These are phyloP conservation scores for Picochlorum costavermella DNA, from an alignment of 139 green algal species.

Conservation along the genomic window DNA sequence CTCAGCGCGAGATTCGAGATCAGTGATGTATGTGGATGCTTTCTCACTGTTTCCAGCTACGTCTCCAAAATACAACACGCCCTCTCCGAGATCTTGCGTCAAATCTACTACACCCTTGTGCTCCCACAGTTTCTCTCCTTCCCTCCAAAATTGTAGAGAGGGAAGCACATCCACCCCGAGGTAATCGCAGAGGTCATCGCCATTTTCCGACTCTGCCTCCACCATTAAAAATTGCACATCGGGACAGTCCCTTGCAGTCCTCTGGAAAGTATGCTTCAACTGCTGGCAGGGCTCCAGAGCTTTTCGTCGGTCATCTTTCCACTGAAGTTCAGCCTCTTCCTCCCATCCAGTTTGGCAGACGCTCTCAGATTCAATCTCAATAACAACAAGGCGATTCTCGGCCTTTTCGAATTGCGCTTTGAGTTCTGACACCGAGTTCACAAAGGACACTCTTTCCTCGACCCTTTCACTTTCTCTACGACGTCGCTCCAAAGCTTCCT, in stretches of 20 bases:
- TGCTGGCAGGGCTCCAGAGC: constrained; percentile 43
- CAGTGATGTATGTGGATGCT: constrained; percentile 42
- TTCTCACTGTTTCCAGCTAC: constrained; percentile 40
- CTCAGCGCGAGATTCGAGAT: constrained; percentile 40
- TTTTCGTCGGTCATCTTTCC: constrained; percentile 55
- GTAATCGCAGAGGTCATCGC: constrained; percentile 39
- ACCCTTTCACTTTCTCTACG: constrained; percentile 50
- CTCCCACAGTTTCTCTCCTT: constrained; percentile 65
- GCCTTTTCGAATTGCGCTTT: constrained; percentile 36
- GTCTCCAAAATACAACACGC: constrained; percentile 61
- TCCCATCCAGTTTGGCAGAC: constrained; percentile 65
- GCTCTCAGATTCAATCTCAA: constrained; percentile 56
- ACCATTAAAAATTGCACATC: constrained; percentile 63
- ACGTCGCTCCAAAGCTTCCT: constrained; percentile 49
- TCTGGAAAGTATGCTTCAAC: constrained; percentile 65
- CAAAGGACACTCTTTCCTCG: constrained; percentile 47
- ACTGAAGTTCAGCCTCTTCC: constrained; percentile 73
- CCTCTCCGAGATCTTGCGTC: constrained; percentile 56
- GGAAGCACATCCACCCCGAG: constrained; percentile 65
- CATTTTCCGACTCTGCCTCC: constrained; percentile 45
- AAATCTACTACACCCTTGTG: constrained; percentile 51
- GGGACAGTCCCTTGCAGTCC: constrained; percentile 63
- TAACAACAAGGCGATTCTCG: constrained; percentile 56
- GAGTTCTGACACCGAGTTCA: constrained; percentile 39
- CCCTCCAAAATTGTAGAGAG: constrained; percentile 68